These are phyloP conservation scores for Lolium rigidum DNA, from an alignment of 176 grass and related monocot genomes.

Conservation along the genomic window DNA sequence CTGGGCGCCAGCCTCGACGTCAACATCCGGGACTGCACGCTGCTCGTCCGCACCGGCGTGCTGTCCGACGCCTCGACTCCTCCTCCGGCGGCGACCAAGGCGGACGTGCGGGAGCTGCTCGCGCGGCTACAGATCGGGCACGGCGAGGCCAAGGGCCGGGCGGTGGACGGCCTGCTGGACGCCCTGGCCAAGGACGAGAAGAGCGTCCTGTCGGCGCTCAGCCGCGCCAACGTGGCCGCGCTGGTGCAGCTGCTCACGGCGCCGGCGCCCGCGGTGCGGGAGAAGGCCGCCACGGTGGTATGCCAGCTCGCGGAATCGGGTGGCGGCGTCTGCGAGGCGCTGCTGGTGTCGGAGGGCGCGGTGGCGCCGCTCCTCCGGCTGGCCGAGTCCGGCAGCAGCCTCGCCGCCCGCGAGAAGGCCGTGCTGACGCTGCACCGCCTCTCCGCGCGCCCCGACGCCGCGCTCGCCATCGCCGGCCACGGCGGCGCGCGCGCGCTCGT, in stretches of 20 bases:
- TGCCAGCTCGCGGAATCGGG: conserved; percentile 67
- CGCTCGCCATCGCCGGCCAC: conserved; percentile 67
- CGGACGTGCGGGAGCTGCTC: conserved; percentile 79
- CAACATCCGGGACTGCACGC: conserved; percentile 77
- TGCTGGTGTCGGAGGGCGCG: conserved; percentile 78
- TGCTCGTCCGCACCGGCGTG: conserved; percentile 88
- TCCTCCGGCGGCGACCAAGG: neutral
- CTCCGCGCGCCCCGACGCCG: conserved; percentile 57
- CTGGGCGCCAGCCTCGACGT: conserved; percentile 77
- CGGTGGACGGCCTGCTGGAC: conserved; percentile 73
- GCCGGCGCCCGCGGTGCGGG: conserved; percentile 61
- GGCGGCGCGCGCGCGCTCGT: conserved; percentile 74
- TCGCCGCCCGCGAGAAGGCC: conserved; percentile 83
- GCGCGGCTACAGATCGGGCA: conserved; percentile 92
- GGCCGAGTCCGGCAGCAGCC: conserved; percentile 77
- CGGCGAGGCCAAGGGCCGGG: conserved; percentile 70
- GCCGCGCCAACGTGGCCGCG: conserved; percentile 72
- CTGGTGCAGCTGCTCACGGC: conserved; percentile 85
- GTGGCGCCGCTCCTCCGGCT: conserved; percentile 81
- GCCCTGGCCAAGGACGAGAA: conserved; percentile 62
- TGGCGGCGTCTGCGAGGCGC: conserved; percentile 38
- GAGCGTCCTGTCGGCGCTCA: conserved; percentile 61
- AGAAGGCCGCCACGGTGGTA: conserved; percentile 73
- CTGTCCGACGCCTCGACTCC: conserved; percentile 53
- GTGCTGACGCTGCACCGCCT: conserved; percentile 72